Evolutionary conservation across 2,329 filamentous ascomycete genomes (phyloP).

Genomic region (Fusarium sp.): DNA sequence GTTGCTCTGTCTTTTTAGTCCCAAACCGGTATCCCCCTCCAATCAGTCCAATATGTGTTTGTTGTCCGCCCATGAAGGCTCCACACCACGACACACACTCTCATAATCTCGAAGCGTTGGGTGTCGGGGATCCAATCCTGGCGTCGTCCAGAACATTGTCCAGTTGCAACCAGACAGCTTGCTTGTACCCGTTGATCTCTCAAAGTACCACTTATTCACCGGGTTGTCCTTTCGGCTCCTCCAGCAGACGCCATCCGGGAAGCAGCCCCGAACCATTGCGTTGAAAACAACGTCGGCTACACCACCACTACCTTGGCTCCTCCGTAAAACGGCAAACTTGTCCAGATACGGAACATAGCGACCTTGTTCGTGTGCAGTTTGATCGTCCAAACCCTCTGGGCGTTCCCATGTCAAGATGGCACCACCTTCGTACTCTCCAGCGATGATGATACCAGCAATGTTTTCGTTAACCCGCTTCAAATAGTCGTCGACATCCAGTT

Average conservation of each 20-base stretch:
- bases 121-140: conserved; percentile 67
- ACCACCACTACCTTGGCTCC: conserved; percentile 88
- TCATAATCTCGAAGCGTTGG: conserved; percentile 76
- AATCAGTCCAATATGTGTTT: conserved; percentile 68
- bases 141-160: conserved; percentile 99
- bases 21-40: background rate
- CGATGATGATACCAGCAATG: conserved; percentile 92
- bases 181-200: conserved; percentile 84
- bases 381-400: conserved; percentile 70
- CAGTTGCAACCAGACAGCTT: conserved; percentile 86
- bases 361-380: conserved; percentile 64
- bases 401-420: conserved; percentile 95
- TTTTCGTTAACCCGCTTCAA: conserved; percentile 82
- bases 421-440: conserved; percentile 95
- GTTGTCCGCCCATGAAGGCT: conserved; percentile 72
- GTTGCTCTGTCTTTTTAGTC: background rate
- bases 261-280: conserved; percentile 90
- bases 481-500: conserved; percentile 86
- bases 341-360: conserved; percentile 92
- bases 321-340: conserved; percentile 94
- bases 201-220: conserved; percentile 99
- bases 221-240: conserved; percentile 89
- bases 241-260: conserved; percentile 93
- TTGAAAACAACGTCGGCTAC: conserved; percentile 98
- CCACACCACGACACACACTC: conserved; percentile 74